Base-by-base conservation (phyloP, 331 rosid species). In the Malus hybrid region DNA sequence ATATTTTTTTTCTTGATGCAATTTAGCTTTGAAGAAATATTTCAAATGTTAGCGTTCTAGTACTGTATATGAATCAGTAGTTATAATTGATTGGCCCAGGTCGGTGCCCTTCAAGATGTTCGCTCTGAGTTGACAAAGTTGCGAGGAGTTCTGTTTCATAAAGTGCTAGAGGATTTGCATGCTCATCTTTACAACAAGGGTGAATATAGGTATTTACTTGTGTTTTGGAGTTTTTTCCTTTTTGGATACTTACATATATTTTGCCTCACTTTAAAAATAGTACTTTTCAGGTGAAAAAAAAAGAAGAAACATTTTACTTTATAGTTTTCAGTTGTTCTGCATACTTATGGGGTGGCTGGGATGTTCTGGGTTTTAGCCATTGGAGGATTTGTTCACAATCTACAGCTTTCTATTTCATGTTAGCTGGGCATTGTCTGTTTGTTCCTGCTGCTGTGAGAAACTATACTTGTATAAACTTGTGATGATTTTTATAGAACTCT, bases 51-150 rank as follows among this genome's bases (percentile, higher is more conserved):
- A 44, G 32, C 42, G 70, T 83, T 59, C 24, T 13, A 6, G 27
- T 71, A 36, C 42, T 65, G 65, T 54, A 39, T 50, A 59, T 83
- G 76, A 65, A 67, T 46, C 12, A 79, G 61, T 83, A 74, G 71
- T 78, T 76, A 73, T 79, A 36, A 36, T 54, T 74, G 36, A 18
- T 67, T 80, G 83, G 55, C 73, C 73, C 73, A 95, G 99, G 99
- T 95, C 80, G 99, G 99, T 73, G 98, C 98, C 6, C 97, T 95
- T 84, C 99, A 90, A 89, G 99, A 95, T 85, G 98, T 95, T 67
- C 93, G 99, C 73, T 88, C 98, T 8, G 99, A 95, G 84, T 84
- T 95, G 86, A 84, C 97, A 6, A 95, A 95, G 87, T 78, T 95
- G 72, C 84, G 97, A 22, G 99, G 97, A 79, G 92, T 90, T 76